Base-by-base conservation (phyloP, 1,284 basidiomycete species). In the Puccinia novopanici region DNA sequence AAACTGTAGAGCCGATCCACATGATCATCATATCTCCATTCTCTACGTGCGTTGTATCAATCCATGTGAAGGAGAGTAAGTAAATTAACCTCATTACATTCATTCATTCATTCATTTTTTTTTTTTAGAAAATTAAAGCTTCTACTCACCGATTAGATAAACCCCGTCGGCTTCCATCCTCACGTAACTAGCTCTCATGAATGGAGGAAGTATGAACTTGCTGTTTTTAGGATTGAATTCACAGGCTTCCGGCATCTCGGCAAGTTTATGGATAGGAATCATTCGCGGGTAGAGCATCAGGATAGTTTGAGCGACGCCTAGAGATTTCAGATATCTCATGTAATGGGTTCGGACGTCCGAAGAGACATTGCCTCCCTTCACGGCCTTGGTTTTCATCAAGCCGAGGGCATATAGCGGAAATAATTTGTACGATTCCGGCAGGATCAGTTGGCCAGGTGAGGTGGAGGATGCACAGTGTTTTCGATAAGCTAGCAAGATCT, bases 341-440 rank as follows among this genome's bases (percentile, higher is more conserved):
- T 92, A 90, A 85, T 92, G 93, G 81, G 94, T 93, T 77, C 97
- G 92, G 24, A 97, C 94, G 84, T 99, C 97, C 19, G 95, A 92
- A 5, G 93, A 91, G 65, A 99, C 95, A 84, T 90, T 92, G 70
- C 92, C 91, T 90, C 94, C 93, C 90, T 98, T 97, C 63, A 99
- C 87, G 37, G 94, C 91, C 86, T 98, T 97, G 81, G 90, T 91
- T 87, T 99, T 99, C 82, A 92, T 90, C 82, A 99, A 90, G 8
- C 91, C 91, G 8, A 99, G 88, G 0, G 90, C 90, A 85, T 92
- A 96, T 22, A 95, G 88, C 0, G 95, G 94, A 75, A 99, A 88
- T 1, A 92, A 89, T 85, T 93, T 92, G 89, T 95, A 96, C 0
- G 92, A 91, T 86, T 99, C 97, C 0, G 97, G 97, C 48, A 99